Evolutionary conservation across 108 stramenopile species (phyloP).

Genomic region (Pseudonitzschia multistriata): DNA sequence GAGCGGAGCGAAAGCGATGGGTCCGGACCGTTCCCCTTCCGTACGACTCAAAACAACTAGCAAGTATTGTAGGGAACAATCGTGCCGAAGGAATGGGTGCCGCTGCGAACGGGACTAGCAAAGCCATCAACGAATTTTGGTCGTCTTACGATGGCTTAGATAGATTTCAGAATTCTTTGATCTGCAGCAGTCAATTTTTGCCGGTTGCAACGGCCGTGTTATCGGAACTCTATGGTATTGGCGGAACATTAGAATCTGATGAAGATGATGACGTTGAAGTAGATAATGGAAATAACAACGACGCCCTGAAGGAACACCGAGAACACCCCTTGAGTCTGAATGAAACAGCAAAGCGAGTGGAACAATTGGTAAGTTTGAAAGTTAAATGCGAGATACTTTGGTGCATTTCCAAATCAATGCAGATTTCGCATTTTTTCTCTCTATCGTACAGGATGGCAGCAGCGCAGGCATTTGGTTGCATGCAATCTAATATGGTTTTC

Average conservation of each 20-base stretch:
- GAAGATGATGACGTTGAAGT: not conserved
- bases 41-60: not conserved
- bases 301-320: not conserved
- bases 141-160: slow-evolving; percentile 8
- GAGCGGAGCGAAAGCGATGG: slow-evolving; percentile 65
- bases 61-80: not conserved
- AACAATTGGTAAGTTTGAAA: slow-evolving; percentile 26
- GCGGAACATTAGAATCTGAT: not conserved
- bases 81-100: not conserved
- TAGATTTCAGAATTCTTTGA: slow-evolving; percentile 21
- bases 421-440: not conserved
- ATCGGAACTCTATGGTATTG: slow-evolving; percentile 39
- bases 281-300: not conserved
- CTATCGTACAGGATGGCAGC: not conserved
- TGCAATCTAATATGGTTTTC: not conserved
- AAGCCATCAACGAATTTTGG: not conserved
- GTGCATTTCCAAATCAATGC: not conserved
- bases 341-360: slow-evolving; percentile 32
- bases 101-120: not conserved
- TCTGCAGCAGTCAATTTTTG: slow-evolving; percentile 21
- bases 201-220: slow-evolving; percentile 28
- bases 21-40: slow-evolving; percentile 45
- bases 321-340: slow-evolving; percentile 7
- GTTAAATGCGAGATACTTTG: not conserved
- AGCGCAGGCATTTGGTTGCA: not conserved